Evolutionary conservation across 768 basidiomycete genomes (phyloP).

Genomic region (Xanthoconium purpureum): DNA sequence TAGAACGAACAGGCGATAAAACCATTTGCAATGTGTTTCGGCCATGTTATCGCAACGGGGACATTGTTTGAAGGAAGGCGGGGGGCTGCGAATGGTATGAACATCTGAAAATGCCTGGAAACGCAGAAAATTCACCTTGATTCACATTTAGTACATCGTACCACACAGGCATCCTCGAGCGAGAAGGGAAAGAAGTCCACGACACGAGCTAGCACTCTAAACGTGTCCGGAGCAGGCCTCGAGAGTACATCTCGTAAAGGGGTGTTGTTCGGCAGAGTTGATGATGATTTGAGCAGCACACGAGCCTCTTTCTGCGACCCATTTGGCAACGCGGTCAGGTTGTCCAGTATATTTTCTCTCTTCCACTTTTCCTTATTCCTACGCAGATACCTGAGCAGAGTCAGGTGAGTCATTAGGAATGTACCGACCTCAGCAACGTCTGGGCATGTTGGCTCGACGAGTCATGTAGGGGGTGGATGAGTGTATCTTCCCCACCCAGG

Average conservation of each 20-base stretch:
- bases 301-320: constrained; percentile 3
- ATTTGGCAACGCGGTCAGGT: not conserved
- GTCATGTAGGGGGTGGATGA: constrained; percentile 21
- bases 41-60: constrained; percentile 52
- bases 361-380: constrained; percentile 37
- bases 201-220: constrained; percentile 46
- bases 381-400: not conserved
- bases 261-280: constrained; percentile 1
- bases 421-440: constrained; percentile 21
- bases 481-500: constrained; percentile 28
- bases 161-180: constrained; percentile 45
- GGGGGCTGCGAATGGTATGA: constrained; percentile 38
- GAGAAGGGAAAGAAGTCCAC: constrained; percentile 55
- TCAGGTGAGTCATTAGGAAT: not conserved
- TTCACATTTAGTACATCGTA: constrained; percentile 53
- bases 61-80: constrained; percentile 42
- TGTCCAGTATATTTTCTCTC: constrained; percentile 19
- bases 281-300: not conserved
- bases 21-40: constrained; percentile 45
- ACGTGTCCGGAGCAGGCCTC: constrained; percentile 34
- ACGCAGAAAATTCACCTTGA: constrained; percentile 38
- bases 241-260: constrained; percentile 40
- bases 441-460: constrained; percentile 14
- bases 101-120: not conserved
- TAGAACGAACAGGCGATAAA: constrained; percentile 48